Percentiles rank a stretch among this genome's conserved stretches.
These are phyloP conservation scores for Eimeria praecox DNA, from an alignment of 169 alveolate species.

Conservation along the genomic window DNA sequence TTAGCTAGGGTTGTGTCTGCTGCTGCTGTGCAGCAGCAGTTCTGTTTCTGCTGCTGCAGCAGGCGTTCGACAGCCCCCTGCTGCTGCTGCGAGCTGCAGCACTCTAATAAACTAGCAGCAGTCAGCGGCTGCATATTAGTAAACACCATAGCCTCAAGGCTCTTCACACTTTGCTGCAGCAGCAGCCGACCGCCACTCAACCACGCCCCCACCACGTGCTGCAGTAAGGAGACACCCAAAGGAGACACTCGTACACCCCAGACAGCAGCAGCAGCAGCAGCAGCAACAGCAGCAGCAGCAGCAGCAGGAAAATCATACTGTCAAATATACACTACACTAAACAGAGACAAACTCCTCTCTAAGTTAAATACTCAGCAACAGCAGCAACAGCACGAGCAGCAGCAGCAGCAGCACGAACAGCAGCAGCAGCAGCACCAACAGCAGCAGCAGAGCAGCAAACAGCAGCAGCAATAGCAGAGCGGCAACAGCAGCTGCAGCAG, in stretches of 20 bases:
- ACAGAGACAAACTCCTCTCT: too few relatives aligned
- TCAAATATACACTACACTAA: too few relatives aligned
- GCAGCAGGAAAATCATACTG: too few relatives aligned
- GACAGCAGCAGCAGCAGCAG: slow-evolving; percentile 14
- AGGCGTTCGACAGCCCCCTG: slow-evolving; percentile 34
- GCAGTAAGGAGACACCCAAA: slow-evolving; percentile 21
- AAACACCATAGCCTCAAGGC: slow-evolving; percentile 24
- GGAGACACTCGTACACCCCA: slow-evolving; percentile 18
- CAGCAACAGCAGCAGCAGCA: not conserved
- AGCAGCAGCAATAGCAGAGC: not conserved
- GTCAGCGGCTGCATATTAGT: slow-evolving; percentile 5
- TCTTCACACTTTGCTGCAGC: slow-evolving; percentile 66
- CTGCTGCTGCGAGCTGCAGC: slow-evolving; percentile 75
- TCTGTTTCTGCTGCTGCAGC: slow-evolving; percentile 64
- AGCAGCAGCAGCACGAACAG: not conserved
- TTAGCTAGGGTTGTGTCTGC: not conserved
- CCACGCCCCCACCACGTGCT: slow-evolving; percentile 59
- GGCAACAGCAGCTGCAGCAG: not conserved
- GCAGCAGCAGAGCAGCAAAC: too few relatives aligned
- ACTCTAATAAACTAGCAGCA: slow-evolving; percentile 46
- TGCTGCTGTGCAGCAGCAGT: slow-evolving; percentile 40
- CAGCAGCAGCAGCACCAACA: slow-evolving; percentile 47
- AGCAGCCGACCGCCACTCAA: slow-evolving; percentile 38
- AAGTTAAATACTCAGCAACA: too few relatives aligned
- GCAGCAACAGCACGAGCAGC: slow-evolving; percentile 28